Evolutionary conservation across 73 alveolate genomes (phyloP), one percentile per base, ranked within the genome.

Genomic region (Paramecium tetraurelia): DNA sequence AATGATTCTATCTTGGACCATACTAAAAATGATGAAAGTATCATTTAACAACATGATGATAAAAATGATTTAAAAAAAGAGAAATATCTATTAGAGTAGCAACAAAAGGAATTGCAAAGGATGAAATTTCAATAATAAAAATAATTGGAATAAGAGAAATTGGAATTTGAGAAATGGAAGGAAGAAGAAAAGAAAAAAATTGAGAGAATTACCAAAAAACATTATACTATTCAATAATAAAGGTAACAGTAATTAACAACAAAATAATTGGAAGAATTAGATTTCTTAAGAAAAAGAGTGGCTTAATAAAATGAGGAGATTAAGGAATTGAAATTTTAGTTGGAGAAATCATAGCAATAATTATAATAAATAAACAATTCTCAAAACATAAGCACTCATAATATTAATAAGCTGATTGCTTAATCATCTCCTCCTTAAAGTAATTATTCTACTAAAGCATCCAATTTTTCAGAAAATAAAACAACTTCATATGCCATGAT

Each of bases 231-330:
- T 63, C 21, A 63, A 63, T 63, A 63, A 24, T 63, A 63, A 63
- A 21, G 84, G 9, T 33, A 63, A 27, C 4, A 63, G 24, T 33
- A 63, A 63, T 63, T 63, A 63, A 63, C 84, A 63, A 63, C 41
- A 63, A 63, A 63, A 63, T 2, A 63, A 36, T 70, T 38, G 50
- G 87, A 35, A 85, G 75, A 71, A 48, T 58, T 36, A 48, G 94
- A 41, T 38, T 89, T 70, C 33, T 22, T 38, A 70, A 89, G 71
- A 89, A 85, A 89, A 7, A 89, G 11, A 16, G 22, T 24, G 31
- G 58, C 59, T 58, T 63, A 96, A 86, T 98, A 97, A 88, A 96
- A 96, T 87, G 98, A 95, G 92, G 99, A 97, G 93, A 94, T 96
- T 11, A 99, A 97, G 89, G 89, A 89, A 80, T 93, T 97, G 57